Conservation (phyloP, 257 asterid genomes). For the Linderniella brevidens region DNA sequence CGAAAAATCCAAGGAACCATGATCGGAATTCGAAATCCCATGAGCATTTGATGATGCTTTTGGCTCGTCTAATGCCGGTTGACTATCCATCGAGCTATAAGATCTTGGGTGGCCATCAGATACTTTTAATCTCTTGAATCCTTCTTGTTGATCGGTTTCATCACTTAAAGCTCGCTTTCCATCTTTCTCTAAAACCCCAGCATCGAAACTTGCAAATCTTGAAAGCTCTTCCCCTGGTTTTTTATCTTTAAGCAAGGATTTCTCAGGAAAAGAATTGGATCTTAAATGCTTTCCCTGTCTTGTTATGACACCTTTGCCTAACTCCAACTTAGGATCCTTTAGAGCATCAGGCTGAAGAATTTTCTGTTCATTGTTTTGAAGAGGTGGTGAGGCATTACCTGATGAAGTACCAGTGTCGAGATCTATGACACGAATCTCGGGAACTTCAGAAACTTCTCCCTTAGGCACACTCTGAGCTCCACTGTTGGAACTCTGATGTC, state of each 20-base stretch:
- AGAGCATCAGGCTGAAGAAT: constrained; percentile 17
- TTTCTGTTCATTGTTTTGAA: constrained; percentile 18
- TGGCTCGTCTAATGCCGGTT: constrained; percentile 24
- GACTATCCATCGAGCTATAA: constrained; percentile 27
- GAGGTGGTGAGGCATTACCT: constrained; percentile 22
- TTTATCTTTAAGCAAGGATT: constrained; percentile 19
- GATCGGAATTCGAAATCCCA: constrained; percentile 25
- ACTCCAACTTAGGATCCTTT: constrained; percentile 12
- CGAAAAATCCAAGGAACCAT: constrained; percentile 30
- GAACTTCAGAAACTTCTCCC: constrained; percentile 25
- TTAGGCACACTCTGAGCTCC: constrained; percentile 20
- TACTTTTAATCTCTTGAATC: constrained; percentile 35
- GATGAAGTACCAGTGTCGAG: constrained; percentile 23
- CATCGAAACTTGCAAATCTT: constrained; percentile 25
- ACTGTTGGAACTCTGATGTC: constrained; percentile 15
- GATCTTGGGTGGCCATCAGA: constrained; percentile 22
- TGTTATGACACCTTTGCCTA: constrained; percentile 15
- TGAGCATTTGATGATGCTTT: constrained; percentile 20
- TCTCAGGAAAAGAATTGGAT: constrained; percentile 22
- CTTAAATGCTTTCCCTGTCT: constrained; percentile 13
- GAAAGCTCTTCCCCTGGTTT: constrained; percentile 23
- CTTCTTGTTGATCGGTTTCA: constrained; percentile 21
- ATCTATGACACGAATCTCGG: constrained; percentile 22
- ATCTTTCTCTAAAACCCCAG: constrained; percentile 27
- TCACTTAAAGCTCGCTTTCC: constrained; percentile 42